Evolutionary conservation across 1,139 yeast genomes (phyloP).

Genomic region (Scheffersomyces illinoinensis): DNA sequence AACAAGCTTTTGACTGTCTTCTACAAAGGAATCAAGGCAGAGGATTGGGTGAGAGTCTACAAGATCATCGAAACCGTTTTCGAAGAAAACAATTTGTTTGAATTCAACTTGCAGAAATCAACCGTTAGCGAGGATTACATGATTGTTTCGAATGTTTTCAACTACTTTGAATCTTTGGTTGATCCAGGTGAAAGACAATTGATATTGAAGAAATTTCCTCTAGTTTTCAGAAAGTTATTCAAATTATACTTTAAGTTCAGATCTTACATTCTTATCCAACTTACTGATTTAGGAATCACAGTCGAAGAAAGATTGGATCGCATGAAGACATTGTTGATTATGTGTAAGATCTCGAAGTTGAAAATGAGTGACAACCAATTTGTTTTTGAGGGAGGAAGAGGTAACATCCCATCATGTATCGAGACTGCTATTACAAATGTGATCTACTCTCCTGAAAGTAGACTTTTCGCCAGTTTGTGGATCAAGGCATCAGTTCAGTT

Average conservation of each 20-base stretch:
- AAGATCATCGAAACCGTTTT: conserved; percentile 72
- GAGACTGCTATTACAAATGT: conserved; percentile 81
- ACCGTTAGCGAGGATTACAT: conserved; percentile 55
- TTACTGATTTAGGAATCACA: conserved; percentile 58
- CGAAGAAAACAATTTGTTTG: conserved; percentile 55
- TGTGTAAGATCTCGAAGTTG: conserved; percentile 64
- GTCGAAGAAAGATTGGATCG: conserved; percentile 64
- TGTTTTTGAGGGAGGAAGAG: conserved; percentile 42
- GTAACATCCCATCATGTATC: conserved; percentile 77
- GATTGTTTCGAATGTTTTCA: conserved; percentile 66
- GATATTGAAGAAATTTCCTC: conserved; percentile 59
- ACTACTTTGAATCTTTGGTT: conserved; percentile 62
- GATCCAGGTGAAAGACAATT: conserved; percentile 46
- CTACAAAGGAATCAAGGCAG: conserved; percentile 58
- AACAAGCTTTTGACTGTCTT: conserved; percentile 64
- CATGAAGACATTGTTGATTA: conserved; percentile 69
- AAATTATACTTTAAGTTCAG: conserved; percentile 69
- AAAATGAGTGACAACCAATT: conserved; percentile 72
- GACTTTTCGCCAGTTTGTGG: conserved; percentile 71
- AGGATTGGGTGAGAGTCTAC: conserved; percentile 80
- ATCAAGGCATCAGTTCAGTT: conserved; percentile 46
- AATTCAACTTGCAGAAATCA: conserved; percentile 48
- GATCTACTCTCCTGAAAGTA: conserved; percentile 76
- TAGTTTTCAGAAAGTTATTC: conserved; percentile 66
- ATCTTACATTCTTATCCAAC: conserved; percentile 62